These are phyloP conservation scores for Ormosia semicastrata DNA, from an alignment of 306 rosid species.

Conservation along the genomic window DNA sequence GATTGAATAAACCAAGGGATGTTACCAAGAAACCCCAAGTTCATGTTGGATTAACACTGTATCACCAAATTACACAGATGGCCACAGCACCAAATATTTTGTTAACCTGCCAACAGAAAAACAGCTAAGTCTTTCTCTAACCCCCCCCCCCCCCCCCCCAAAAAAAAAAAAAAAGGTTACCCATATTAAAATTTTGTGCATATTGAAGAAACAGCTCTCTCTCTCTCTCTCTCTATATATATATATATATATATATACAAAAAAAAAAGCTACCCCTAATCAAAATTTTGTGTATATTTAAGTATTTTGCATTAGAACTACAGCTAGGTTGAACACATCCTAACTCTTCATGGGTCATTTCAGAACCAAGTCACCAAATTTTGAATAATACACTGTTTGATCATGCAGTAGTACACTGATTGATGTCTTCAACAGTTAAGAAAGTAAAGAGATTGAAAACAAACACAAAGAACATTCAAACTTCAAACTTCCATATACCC, in stretches of 20 bases:
- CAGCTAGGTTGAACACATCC: neutral
- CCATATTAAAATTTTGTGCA: neutral
- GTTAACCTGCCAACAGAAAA: neutral
- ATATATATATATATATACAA: neutral
- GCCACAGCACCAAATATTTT: too few relatives aligned
- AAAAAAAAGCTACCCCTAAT: neutral
- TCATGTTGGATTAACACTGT: slow-evolving; percentile 22
- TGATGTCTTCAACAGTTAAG: neutral
- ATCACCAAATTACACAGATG: too few relatives aligned
- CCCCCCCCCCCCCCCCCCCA: too few relatives aligned
- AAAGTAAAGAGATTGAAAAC: neutral
- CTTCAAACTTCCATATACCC: neutral
- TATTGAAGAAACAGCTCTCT: neutral
- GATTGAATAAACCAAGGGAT: slow-evolving; percentile 47
- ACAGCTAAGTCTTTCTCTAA: neutral
- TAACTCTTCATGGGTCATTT: neutral
- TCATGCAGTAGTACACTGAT: neutral
- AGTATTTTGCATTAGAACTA: neutral
- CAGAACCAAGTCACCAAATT: neutral
- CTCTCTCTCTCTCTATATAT: too few relatives aligned
- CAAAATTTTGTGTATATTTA: neutral
- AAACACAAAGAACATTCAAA: neutral
- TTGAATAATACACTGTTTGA: neutral
- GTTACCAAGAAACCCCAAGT: slow-evolving; percentile 49
- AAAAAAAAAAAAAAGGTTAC: neutral